A percentile compares a stretch with the other conserved stretches of the same genome.
These are phyloP conservation scores for Aspergillus olivimuriae DNA, from an alignment of 495 filamentous ascomycete genomes.

Conservation along the genomic window DNA sequence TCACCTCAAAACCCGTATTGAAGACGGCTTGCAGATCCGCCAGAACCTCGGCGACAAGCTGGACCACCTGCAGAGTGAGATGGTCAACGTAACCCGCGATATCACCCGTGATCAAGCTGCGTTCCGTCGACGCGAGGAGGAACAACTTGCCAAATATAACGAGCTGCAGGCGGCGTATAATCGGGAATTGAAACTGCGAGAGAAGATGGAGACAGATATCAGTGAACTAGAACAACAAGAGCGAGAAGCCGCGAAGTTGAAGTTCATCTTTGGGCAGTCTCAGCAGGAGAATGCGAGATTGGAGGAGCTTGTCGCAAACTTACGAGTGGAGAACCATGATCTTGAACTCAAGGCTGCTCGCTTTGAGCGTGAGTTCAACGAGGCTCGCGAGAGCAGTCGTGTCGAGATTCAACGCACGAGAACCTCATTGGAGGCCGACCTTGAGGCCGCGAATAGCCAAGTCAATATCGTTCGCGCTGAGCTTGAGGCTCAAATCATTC, in stretches of 20 bases:
- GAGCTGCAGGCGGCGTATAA: slow-evolving; percentile 71
- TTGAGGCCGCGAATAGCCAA: slow-evolving; percentile 75
- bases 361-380: slow-evolving; percentile 76
- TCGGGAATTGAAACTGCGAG: slow-evolving; percentile 67
- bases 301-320: slow-evolving; percentile 54
- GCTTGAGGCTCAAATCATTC: slow-evolving; percentile 64
- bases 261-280: slow-evolving; percentile 48
- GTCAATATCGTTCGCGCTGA: slow-evolving; percentile 73
- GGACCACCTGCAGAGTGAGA: slow-evolving; percentile 74
- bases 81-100: slow-evolving; percentile 68
- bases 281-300: slow-evolving; percentile 53
- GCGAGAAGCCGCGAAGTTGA: slow-evolving; percentile 54
- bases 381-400: slow-evolving; percentile 68
- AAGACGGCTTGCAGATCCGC: slow-evolving; percentile 75
- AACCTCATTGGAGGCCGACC: slow-evolving; percentile 68
- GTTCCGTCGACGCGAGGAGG: slow-evolving; percentile 66
- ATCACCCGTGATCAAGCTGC: slow-evolving; percentile 73
- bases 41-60: slow-evolving; percentile 75
- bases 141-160: slow-evolving; percentile 67
- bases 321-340: slow-evolving; percentile 63
- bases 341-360: slow-evolving; percentile 54
- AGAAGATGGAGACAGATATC: slow-evolving; percentile 76
- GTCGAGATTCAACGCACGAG: slow-evolving; percentile 73
- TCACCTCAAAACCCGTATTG: slow-evolving; percentile 64
- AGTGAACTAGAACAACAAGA: slow-evolving; percentile 69